A percentile compares a stretch with the other conserved stretches of the same genome.
phyloP scores from a whole-genome alignment of 1,284 basidiomycete species.

The Anthracocystis walkeri region DNA sequence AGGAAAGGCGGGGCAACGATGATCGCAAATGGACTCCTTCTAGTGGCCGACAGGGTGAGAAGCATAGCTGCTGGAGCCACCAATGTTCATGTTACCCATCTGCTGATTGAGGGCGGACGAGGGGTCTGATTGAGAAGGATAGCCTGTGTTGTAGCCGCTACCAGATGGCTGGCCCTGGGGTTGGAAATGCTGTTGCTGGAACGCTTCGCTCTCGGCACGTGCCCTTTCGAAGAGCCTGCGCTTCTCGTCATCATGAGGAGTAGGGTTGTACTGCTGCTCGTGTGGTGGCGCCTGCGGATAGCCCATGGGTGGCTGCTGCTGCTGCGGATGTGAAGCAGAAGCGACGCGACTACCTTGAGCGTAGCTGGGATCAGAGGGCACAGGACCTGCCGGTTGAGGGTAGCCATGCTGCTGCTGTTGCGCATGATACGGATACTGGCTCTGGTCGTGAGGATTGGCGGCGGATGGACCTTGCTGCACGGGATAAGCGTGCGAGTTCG shows the following conservation, averaged over 20 bases:
- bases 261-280: conserved; percentile 30
- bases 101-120: conserved; percentile 29
- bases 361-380: conserved; percentile 13
- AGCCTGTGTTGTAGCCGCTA: conserved; percentile 21
- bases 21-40: too few relatives aligned
- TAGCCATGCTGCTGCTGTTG: conserved; percentile 27
- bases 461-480: conserved; percentile 15
- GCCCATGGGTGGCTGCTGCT: conserved; percentile 14
- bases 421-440: conserved; percentile 48
- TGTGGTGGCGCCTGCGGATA: conserved; percentile 15
- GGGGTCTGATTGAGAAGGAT: conserved; percentile 27
- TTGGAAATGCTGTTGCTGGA: conserved; percentile 55
- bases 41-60: conserved; percentile 34
- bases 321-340: conserved; percentile 19
- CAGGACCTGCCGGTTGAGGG: conserved; percentile 12
- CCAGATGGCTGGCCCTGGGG: conserved; percentile 8
- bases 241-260: conserved; percentile 65
- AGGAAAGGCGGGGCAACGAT: too few relatives aligned
- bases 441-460: conserved; percentile 68
- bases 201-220: conserved; percentile 63
- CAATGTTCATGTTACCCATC: conserved; percentile 37
- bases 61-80: conserved; percentile 26
- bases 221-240: conserved; percentile 62
- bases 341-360: conserved; percentile 10
- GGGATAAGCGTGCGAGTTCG: conserved; percentile 22